Evolutionary conservation across 116 monocot species (phyloP), one percentile per base, ranked within the genome.

Genomic region (Phalaenopsis hybrid): DNA sequence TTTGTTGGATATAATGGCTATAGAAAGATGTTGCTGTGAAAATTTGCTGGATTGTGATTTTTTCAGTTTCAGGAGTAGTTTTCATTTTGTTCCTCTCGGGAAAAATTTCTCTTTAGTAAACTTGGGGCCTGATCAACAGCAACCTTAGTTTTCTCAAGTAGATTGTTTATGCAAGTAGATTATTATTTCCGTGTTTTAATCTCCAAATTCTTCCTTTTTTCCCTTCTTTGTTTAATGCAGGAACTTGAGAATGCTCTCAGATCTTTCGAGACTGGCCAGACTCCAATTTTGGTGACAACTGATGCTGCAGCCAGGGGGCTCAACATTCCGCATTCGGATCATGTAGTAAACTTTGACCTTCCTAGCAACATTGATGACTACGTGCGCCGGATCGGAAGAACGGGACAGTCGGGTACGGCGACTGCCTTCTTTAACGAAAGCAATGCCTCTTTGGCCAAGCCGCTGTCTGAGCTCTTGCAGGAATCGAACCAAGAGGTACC

Each of bases 361-460:
- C 87, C 87, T 51, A 84, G 84, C 51, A 84, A 83, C 74, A 87
- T 87, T 33, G 87, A 87, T 55, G 87, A 87, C 31, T 87, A 87
- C 16, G 87, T 87, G 0, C 87, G 84, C 75, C 78, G 87, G 8
- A 87, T 87, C 34, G 87, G 87, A 65, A 84, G 87, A 57, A 87
- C 87, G 12, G 87, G 87, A 44, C 84, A 87, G 52, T 74, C 79
- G 2, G 87, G 87, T 21, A 79, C 89, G 33, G 94, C 94, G 0
- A 94, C 94, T 31, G 94, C 90, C 50, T 94, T 94, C 85, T 94
- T 94, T 86, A 94, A 94, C 28, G 94, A 94, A 78, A 87, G 81
- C 85, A 94, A 90, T 82, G 50, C 74, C 16, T 79, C 80, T 0
- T 41, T 94, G 83, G 92, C 94, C 4, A 86, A 84, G 52, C 82